These are phyloP conservation scores for Anthoceros angustus DNA, from an alignment of 225 moss, liverwort and hornwort species.

Conservation along the genomic window DNA sequence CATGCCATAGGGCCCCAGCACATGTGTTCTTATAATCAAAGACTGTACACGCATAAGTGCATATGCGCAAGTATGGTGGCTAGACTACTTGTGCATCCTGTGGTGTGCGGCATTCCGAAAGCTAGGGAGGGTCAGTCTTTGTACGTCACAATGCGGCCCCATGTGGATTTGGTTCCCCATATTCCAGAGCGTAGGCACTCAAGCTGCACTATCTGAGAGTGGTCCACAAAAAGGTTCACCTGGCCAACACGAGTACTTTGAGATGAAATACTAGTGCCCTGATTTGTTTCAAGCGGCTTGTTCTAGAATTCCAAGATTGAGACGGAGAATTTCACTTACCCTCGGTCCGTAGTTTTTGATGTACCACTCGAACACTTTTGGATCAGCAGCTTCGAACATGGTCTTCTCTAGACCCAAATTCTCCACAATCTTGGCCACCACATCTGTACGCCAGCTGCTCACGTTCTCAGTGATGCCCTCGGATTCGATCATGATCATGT, in stretches of 20 bases:
- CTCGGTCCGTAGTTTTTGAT: slow-evolving; percentile 41
- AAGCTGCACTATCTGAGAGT: slow-evolving; percentile 18
- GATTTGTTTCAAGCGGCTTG: neutral
- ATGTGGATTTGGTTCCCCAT: neutral
- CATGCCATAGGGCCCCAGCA: no score
- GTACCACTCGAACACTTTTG: slow-evolving; percentile 40
- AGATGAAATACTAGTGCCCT: neutral
- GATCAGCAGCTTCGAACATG: slow-evolving; percentile 57
- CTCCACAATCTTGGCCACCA: slow-evolving; percentile 36
- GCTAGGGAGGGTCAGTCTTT: neutral
- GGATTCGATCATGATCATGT: slow-evolving; percentile 49
- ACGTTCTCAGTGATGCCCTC: slow-evolving; percentile 35
- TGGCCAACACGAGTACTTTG: neutral
- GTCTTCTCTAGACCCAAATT: slow-evolving; percentile 50
- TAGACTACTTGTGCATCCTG: neutral
- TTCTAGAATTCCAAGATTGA: neutral
- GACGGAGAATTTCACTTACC: slow-evolving; percentile 14
- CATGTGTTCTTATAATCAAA: no score
- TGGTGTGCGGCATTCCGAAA: neutral
- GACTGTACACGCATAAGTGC: no score
- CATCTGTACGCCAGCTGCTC: slow-evolving; percentile 40
- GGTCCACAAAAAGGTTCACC: slow-evolving; percentile 32
- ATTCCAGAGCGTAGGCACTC: slow-evolving; percentile 17
- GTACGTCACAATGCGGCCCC: slow-evolving; percentile 5
- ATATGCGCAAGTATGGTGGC: no score